Percentiles rank a stretch among this genome's conserved stretches.
Conservation (phyloP, 106 monocot species). For the Dioscorea alata region DNA sequence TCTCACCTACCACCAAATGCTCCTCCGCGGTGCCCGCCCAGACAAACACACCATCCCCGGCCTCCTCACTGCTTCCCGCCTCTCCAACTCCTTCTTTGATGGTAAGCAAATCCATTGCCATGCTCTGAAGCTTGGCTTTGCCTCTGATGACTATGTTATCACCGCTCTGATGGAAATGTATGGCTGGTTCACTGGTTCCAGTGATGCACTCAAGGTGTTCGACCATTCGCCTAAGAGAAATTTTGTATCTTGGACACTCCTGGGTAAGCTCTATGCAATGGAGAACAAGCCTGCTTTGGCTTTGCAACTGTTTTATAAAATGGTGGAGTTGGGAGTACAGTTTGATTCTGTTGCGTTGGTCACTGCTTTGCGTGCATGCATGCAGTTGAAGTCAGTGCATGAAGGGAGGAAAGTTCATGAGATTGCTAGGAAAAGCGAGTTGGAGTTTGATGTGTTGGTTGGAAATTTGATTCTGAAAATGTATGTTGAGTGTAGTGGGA, state of each 20-base stretch:
- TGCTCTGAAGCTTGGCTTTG: conserved; percentile 36
- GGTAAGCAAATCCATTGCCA: conserved; percentile 37
- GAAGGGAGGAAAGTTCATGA: conserved; percentile 24
- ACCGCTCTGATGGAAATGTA: conserved; percentile 32
- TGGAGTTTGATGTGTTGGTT: conserved; percentile 29
- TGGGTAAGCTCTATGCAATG: conserved; percentile 16
- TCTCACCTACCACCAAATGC: conserved; percentile 27
- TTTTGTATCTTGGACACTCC: conserved; percentile 34
- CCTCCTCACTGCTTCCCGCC: conserved; percentile 15
- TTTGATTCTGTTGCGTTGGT: conserved; percentile 25
- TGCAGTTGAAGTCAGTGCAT: conserved; percentile 11
- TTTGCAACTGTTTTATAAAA: conserved; percentile 26
- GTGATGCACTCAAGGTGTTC: conserved; percentile 14
- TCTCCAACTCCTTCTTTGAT: background rate
- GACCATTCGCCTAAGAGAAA: background rate
- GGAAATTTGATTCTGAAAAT: conserved; percentile 35
- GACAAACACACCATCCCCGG: conserved; percentile 36
- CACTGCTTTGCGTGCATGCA: conserved; percentile 28
- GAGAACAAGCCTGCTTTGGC: conserved; percentile 23
- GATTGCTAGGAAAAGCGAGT: conserved; percentile 17
- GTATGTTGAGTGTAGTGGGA: conserved; percentile 27
- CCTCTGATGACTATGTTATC: conserved; percentile 25
- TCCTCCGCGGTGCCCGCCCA: conserved; percentile 20
- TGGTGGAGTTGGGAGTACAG: conserved; percentile 8
- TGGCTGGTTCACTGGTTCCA: conserved; percentile 13